Evolutionary conservation across 2,329 filamentous ascomycete species (phyloP), one percentile per base, ranked within the genome.

Genomic region (Botrytis pseudocinerea): DNA sequence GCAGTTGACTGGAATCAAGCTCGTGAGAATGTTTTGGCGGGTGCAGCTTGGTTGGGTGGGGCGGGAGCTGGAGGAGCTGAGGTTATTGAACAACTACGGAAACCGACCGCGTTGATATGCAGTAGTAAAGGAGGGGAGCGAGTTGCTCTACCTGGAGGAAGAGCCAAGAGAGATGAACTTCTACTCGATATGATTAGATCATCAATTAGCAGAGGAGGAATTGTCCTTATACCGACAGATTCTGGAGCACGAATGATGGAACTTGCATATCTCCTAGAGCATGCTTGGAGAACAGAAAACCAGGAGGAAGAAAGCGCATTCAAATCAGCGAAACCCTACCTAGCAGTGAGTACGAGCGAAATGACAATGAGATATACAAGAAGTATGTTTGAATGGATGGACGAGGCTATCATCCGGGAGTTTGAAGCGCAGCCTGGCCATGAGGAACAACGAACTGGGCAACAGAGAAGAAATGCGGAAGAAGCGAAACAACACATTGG

Each of bases 371-470:
- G 94, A 70, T 93, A 98, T 77, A 93, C 95, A 40, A 89, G 95
- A 77, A 98, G 95, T 81, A 97, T 99, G 93, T 85, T 99, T 46
- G 96, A 99, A 80, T 99, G 96, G 96, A 98, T 99, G 95, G 95
- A 98, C 80, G 95, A 98, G 79, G 92, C 91, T 73, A 97, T 99
- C 74, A 92, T 97, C 60, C 91, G 94, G 71, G 95, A 98, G 78
- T 97, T 97, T 75, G 95, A 97, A 81, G 90, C 91, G 86, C 90
- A 65, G 79, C 81, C 44, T 61, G 68, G 68, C 22, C 68, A 70
- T 18, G 68, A 70, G n/a, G 77, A 78, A 18, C 76, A 78, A n/a
- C 82, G 83, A 68, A 74, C 79, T 12, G 83, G 82, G 73, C 84
- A 86, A 75, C 80, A 83, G 5, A 85, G 84, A 74, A 72, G 44